Percentiles rank a stretch among this genome's conserved stretches.
phyloP scores from a whole-genome alignment of 2,329 filamentous ascomycete genomes.

The Pseudogymnoascus sp. region DNA sequence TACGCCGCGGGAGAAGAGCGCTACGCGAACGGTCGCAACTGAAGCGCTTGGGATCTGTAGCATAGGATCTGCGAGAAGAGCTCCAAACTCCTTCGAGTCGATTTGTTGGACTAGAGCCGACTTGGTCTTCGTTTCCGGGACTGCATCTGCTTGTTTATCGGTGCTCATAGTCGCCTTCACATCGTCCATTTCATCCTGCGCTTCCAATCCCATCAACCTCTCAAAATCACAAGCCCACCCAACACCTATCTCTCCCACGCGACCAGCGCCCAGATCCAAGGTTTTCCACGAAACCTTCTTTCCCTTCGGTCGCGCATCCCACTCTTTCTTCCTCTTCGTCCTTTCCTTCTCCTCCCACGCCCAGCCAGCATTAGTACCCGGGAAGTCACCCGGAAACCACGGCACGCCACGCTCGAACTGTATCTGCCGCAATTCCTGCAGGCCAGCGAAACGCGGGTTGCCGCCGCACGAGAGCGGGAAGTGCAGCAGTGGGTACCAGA shows the following conservation, averaged over 20 bases:
- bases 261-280: conserved; percentile 62
- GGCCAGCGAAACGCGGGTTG: conserved; percentile 73
- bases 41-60: conserved; percentile 27
- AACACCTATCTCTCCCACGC: conserved; percentile 72
- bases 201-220: conserved; percentile 40
- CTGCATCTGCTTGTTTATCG: neutral
- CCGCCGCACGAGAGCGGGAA: conserved; percentile 71
- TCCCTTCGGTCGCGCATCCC: conserved; percentile 72
- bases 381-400: conserved; percentile 82
- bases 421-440: conserved; percentile 72
- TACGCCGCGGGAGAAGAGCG: conserved; percentile 60
- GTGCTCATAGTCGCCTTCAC: conserved; percentile 12
- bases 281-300: conserved; percentile 70
- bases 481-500: conserved; percentile 83
- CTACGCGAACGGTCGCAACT: conserved; percentile 57
- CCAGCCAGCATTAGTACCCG: conserved; percentile 69
- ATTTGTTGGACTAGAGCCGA: conserved; percentile 17
- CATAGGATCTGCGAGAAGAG: conserved; percentile 18
- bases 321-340: conserved; percentile 49
- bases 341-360: conserved; percentile 67
- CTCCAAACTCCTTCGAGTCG: conserved; percentile 15
- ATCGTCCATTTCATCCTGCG: neutral
- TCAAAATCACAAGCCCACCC: conserved; percentile 84
- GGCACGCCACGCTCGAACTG: conserved; percentile 68
- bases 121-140: neutral